These are phyloP conservation scores for Clitopilus passeckerianus DNA, from an alignment of 768 basidiomycete species.

Conservation along the genomic window DNA sequence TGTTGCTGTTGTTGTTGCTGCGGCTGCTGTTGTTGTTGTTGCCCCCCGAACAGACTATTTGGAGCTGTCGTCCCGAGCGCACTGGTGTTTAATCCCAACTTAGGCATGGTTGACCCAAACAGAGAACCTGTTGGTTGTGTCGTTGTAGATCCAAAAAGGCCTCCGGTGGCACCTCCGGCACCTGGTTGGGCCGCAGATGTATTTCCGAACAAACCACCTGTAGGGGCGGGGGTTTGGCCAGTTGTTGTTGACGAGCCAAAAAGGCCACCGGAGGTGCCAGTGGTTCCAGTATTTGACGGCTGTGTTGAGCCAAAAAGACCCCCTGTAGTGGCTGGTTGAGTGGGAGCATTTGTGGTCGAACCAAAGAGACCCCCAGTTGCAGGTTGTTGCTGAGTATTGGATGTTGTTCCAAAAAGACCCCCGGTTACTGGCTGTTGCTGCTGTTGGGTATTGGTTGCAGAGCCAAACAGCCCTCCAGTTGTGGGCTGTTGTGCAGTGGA, in stretches of 20 bases:
- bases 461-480: conserved; percentile 16
- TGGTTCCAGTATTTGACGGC: conserved; percentile 4
- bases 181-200: conserved; percentile 10
- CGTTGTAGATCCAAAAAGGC: conserved; percentile 20
- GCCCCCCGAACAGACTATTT: conserved; percentile 5
- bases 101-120: neutral
- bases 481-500: conserved; percentile 8
- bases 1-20: conserved; percentile 21
- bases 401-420: conserved; percentile 19
- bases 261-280: conserved; percentile 11
- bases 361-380: conserved; percentile 23
- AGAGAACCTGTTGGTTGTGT: conserved; percentile 5
- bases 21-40: neutral
- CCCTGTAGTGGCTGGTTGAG: conserved; percentile 8
- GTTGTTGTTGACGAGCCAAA: conserved; percentile 18
- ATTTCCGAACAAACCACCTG: conserved; percentile 25
- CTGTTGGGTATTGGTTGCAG: conserved; percentile 3
- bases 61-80: conserved; percentile 22
- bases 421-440: conserved; percentile 14
- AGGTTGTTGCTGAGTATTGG: conserved; percentile 11
- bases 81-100: conserved; percentile 17
- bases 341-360: conserved; percentile 5
- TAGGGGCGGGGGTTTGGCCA: conserved; percentile 11
- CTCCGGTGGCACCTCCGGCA: conserved; percentile 14
- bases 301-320: conserved; percentile 14